Evolutionary conservation across 2,329 filamentous ascomycete species (phyloP).

Genomic region (Nemania bipapillata): DNA sequence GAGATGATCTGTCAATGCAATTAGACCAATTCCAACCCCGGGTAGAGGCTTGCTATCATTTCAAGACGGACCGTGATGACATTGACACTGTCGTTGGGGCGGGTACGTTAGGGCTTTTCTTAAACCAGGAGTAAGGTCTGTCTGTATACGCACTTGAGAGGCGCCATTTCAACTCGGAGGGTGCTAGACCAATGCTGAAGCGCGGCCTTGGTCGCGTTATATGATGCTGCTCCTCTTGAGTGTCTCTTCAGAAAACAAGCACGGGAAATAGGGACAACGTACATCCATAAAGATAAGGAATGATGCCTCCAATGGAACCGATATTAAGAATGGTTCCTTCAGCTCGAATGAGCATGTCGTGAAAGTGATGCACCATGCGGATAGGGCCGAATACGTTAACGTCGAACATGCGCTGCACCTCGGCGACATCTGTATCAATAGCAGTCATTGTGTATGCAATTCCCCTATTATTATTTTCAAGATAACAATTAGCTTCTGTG

Average conservation of each 20-base stretch:
- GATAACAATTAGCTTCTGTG: too few species aligned
- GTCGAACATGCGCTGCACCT: not conserved
- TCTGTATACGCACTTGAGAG: not conserved
- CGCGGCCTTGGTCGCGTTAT: slow-evolving; percentile 47
- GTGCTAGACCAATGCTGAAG: slow-evolving; percentile 44
- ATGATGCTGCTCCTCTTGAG: slow-evolving; percentile 33
- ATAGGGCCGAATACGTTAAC: slow-evolving; percentile 1
- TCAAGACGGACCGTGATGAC: slow-evolving; percentile 35
- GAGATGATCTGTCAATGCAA: slow-evolving; percentile 43
- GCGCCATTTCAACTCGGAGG: slow-evolving; percentile 40
- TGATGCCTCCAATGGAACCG: slow-evolving; percentile 44
- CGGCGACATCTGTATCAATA: not conserved
- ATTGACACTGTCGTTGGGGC: slow-evolving; percentile 40
- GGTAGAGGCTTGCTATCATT: not conserved
- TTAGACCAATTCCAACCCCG: not conserved
- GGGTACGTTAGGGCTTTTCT: too few species aligned
- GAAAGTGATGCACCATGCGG: not conserved
- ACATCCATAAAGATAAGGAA: slow-evolving; percentile 44
- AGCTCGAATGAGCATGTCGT: slow-evolving; percentile 38
- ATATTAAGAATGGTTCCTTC: slow-evolving; percentile 46
- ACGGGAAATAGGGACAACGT: too few species aligned
- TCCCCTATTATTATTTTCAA: slow-evolving; percentile 11
- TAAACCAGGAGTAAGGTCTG: not conserved
- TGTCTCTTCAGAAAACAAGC: too few species aligned
- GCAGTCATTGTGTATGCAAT: not conserved